Conservation (phyloP, 805 yeast species). For the Pichia pseudocactophila region DNA sequence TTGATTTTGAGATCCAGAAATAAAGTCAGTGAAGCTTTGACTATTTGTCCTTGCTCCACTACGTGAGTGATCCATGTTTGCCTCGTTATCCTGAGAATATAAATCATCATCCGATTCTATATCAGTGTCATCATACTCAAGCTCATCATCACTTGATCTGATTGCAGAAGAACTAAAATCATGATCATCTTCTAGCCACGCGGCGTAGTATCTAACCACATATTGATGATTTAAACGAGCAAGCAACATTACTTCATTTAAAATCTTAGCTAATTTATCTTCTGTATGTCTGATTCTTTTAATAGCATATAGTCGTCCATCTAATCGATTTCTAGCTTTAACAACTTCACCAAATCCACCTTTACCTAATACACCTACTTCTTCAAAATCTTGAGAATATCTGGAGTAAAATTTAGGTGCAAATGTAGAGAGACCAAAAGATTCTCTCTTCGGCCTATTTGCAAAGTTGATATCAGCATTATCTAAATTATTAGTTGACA, state of each 20-base stretch:
- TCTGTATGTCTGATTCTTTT: conserved; percentile 82
- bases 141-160: conserved; percentile 24
- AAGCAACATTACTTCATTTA: conserved; percentile 85
- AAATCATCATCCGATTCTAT: not conserved
- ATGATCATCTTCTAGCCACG: conserved; percentile 84
- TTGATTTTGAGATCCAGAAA: conserved; percentile 54
- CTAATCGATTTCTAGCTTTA: conserved; percentile 88
- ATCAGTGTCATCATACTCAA: conserved; percentile 18
- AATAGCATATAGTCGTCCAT: conserved; percentile 91
- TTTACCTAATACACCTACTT: conserved; percentile 78
- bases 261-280: conserved; percentile 66
- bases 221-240: conserved; percentile 92
- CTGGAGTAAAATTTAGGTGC: conserved; percentile 42
- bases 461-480: not conserved
- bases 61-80: conserved; percentile 7
- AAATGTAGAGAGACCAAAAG: conserved; percentile 19
- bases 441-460: conserved; percentile 20
- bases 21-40: conserved; percentile 49
- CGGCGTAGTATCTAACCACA: conserved; percentile 93
- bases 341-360: conserved; percentile 99
- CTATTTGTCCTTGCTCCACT: conserved; percentile 25
- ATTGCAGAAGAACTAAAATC: conserved; percentile 20
- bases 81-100: not conserved
- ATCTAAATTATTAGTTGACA: not conserved
- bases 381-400: conserved; percentile 90